These are phyloP conservation scores for Alternaria ventricosa DNA, from an alignment of 2,329 filamentous ascomycete genomes.

Conservation along the genomic window DNA sequence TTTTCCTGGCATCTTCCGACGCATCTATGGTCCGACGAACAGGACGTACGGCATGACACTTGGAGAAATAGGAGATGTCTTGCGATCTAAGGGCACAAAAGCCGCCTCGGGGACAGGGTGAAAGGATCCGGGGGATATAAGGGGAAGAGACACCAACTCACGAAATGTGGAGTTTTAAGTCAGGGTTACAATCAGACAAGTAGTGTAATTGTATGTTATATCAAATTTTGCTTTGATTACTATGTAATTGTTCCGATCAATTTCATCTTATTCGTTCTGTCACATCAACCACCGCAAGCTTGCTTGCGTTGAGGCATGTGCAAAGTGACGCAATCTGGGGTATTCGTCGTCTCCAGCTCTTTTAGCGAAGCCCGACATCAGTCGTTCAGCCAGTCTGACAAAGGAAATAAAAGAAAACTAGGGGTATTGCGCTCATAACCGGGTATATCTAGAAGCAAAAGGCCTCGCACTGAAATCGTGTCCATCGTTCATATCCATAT, in stretches of 20 bases:
- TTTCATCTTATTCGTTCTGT: background rate
- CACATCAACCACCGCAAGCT: background rate
- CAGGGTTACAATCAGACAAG: background rate
- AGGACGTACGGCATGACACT: too few species aligned
- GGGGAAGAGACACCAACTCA: background rate
- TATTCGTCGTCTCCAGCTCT: background rate
- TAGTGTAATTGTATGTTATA: background rate
- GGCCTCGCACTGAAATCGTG: slow-evolving; percentile 10
- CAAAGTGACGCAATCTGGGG: background rate
- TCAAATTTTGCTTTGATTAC: too few species aligned
- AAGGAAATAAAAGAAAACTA: slow-evolving; percentile 3
- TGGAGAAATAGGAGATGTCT: too few species aligned
- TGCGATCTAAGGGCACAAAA: background rate
- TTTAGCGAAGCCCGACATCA: background rate
- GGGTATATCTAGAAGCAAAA: slow-evolving; percentile 27
- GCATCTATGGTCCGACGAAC: too few species aligned
- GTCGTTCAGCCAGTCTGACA: background rate
- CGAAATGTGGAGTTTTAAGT: background rate
- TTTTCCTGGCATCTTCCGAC: too few species aligned
- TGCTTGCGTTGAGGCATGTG: background rate
- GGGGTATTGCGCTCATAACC: slow-evolving; percentile 18
- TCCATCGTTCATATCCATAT: slow-evolving; percentile 4
- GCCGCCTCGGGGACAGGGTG: background rate
- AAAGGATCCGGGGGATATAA: background rate
- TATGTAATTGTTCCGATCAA: background rate